Evolutionary conservation across 2,329 filamentous ascomycete genomes (phyloP), one percentile per base, ranked within the genome.

Genomic region (Ascocoryne sarcoides): DNA sequence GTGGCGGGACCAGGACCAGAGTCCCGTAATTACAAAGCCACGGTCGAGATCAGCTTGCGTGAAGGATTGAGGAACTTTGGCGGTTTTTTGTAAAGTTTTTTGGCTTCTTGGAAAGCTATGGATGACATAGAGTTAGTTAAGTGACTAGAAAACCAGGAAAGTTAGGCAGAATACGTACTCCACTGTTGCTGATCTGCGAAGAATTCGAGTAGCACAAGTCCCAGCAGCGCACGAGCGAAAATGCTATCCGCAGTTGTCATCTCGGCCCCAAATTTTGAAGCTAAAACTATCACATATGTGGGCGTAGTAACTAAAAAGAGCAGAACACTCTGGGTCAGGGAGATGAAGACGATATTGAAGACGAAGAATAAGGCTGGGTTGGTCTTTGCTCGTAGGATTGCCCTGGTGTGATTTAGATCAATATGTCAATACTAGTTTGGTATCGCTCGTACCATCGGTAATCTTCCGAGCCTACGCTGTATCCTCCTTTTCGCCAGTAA

Each of bases 401-500:
- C 70, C 90, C 76, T 80, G 20, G 17, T 16, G 7, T 18, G 10
- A 21, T 17, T 44, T 39, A 46, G 37, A 14, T 23, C n/a, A n/a
- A n/a, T 26, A 30, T 5, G 12, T 15, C 5, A 5, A 21, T 31
- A 19, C 4, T 18, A 20, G 17, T 12, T 14, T 28, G 1, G 10
- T 5, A n/a, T 7, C 10, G 19, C 17, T 8, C 20, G 37, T 52
- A 71, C 79, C 92, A 98, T 65, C 92, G 76, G 62, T 98, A 98
- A 62, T 98, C 92, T 63, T 98, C 90, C 12, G 84, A 89, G 28
- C 92, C 90, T 48, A 89, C 70, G 12, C 72, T 68, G 61, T 98
- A 98, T 17, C 92, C 92, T 29, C 92, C 92, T 62, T 86, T 94
- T 43, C 92, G 82, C 81, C 84, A 95, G 66, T 95, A 98, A 65